Base-by-base conservation (phyloP, 495 filamentous ascomycete genomes). In the Talaromyces stipitatus region DNA sequence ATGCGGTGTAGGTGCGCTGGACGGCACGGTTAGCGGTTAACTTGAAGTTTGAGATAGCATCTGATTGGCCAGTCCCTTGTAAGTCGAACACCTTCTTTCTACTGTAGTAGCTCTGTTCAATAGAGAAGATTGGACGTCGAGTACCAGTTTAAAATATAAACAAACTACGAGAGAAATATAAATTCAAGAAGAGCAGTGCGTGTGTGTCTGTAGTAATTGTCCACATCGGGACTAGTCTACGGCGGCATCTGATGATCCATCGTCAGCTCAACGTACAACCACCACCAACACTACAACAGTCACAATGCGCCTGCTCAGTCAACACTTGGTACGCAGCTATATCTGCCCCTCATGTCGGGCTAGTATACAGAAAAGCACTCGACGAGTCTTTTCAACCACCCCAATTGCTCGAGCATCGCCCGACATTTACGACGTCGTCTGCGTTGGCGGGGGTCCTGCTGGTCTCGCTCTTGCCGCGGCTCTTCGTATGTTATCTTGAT, bases 381-480 rank as follows among this genome's bases (percentile, higher is more conserved):
- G 64, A 22, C 63, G 74, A 36, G 63, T 61, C 53, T 71, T 75
- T 24, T 62, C 58, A 4, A 68, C 68, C 28, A 41, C 36, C 36
- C 36, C 36, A 14, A 18, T 6, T 18, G 61, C 65, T 51, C 12
- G 60, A 0, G 52, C 59, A 28, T 62, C 53, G 16, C 68, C 72
- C 26, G 73, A 78, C 46, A 83, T 96, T 65, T 96, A 92, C 74
- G 92, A 97, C 82, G 87, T 97, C 28, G 91, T 96, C 52, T 94
- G 91, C 58, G 88, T 99, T 59, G 95, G 95, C 52, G 95, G 94
- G 26, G 95, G 95, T n/a, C 95, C 94, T 12, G 94, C 92, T 8
- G 95, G 95, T 50, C 76, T 99, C 43, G 92, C 89, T 62, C 80
- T 99, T 20, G 72, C 96, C 55, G 84, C 90, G 57, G 91, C 91